A percentile compares a stretch with the other conserved stretches of the same genome.
Evolutionary conservation across 2,329 filamentous ascomycete species (phyloP).

Genomic region (Plenodomus tracheiphilus): DNA sequence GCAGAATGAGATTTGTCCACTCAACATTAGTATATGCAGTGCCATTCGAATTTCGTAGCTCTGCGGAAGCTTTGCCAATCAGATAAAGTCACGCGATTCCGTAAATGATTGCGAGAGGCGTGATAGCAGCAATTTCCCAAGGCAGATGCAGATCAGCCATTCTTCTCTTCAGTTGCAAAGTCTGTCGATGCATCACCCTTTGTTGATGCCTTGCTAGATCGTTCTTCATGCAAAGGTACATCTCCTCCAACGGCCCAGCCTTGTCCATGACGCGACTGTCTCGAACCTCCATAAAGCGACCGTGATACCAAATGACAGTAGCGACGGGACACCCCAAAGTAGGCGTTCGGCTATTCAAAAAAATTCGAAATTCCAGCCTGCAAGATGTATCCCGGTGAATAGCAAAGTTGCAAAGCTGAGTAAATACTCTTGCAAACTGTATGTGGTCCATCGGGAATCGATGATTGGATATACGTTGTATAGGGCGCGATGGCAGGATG

Average conservation of each 20-base stretch:
- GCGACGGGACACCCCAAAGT: conserved; percentile 13
- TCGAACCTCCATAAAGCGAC: conserved; percentile 18
- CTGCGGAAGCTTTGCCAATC: conserved; percentile 20
- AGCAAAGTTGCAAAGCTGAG: conserved; percentile 13
- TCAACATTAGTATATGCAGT: conserved; percentile 24
- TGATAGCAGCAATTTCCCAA: conserved; percentile 21
- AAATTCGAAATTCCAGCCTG: conserved; percentile 19
- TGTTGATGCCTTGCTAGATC: conserved; percentile 11
- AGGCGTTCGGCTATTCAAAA: conserved; percentile 8
- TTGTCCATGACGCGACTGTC: conserved; percentile 8
- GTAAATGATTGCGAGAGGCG: conserved; percentile 22
- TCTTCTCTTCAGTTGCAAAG: conserved; percentile 11
- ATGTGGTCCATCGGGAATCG: conserved; percentile 18
- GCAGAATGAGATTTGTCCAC: conserved; percentile 23
- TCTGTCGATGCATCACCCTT: conserved; percentile 7
- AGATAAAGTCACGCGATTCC: conserved; percentile 19
- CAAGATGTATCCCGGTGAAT: conserved; percentile 12
- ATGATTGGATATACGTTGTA: conserved; percentile 19
- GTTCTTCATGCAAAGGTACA: neutral
- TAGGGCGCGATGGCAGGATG: conserved; percentile 14
- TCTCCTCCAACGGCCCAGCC: conserved; percentile 18
- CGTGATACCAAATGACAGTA: conserved; percentile 19
- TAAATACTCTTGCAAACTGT: conserved; percentile 17
- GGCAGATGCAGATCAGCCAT: conserved; percentile 16
- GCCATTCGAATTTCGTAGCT: conserved; percentile 15